Percentiles rank a stretch among this genome's conserved stretches.
These are phyloP conservation scores for Coprinopsis cinerea DNA, from an alignment of 768 basidiomycete genomes.

Conservation along the genomic window DNA sequence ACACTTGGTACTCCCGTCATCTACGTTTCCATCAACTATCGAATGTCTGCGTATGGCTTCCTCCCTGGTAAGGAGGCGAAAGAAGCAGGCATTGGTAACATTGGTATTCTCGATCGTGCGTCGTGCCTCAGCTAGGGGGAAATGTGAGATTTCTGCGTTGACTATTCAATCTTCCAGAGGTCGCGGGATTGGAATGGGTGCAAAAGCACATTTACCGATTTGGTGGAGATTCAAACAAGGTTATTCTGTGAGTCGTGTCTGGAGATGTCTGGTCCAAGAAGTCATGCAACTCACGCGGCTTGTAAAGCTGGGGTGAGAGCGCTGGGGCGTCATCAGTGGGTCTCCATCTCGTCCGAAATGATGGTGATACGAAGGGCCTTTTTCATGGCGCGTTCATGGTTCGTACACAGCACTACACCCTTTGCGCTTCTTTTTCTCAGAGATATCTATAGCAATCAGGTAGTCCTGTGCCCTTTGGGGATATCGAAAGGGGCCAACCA, in stretches of 20 bases:
- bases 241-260: conserved; percentile 30
- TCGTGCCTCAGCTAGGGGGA: conserved; percentile 6
- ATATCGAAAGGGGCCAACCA: conserved; percentile 18
- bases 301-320: conserved; percentile 35
- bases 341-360: conserved; percentile 30
- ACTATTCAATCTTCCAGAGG: conserved; percentile 21
- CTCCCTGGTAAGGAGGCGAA: conserved; percentile 34
- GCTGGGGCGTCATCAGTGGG: conserved; percentile 41
- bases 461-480: conserved; percentile 18
- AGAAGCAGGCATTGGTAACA: conserved; percentile 36
- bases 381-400: conserved; percentile 35
- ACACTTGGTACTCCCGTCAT: conserved; percentile 26
- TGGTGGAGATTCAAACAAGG: conserved; percentile 45
- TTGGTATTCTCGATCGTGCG: conserved; percentile 47
- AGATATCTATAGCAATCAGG: conserved; percentile 22
- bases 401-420: neutral
- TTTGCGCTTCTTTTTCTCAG: neutral
- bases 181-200: conserved; percentile 47
- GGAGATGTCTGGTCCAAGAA: neutral
- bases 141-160: neutral
- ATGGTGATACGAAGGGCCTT: conserved; percentile 25
- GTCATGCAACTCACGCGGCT: too few species aligned
- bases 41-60: conserved; percentile 33
- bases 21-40: conserved; percentile 36
- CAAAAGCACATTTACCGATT: conserved; percentile 45